Percentiles rank a stretch among this genome's conserved stretches.
These are phyloP conservation scores for Croton laevigatus DNA, from an alignment of 441 rosid species.

Conservation along the genomic window DNA sequence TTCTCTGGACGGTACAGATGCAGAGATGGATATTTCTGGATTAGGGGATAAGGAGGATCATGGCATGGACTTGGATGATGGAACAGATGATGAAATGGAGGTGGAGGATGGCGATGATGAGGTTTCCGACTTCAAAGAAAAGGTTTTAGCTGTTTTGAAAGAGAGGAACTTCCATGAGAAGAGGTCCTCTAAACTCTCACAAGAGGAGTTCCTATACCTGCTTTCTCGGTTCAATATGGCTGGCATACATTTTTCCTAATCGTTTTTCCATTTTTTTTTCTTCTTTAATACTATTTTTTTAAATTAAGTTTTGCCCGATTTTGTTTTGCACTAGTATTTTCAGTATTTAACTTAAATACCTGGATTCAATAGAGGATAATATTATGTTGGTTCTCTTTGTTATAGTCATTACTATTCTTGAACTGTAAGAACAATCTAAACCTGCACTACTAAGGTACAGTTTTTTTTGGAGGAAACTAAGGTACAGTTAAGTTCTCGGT, in stretches of 20 bases:
- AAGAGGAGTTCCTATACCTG: conserved; percentile 72
- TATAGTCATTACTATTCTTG: background rate
- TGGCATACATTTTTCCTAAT: conserved; percentile 63
- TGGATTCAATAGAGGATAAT: background rate
- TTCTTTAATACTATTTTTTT: background rate
- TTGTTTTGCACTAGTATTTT: conserved; percentile 12
- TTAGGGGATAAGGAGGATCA: conserved; percentile 43
- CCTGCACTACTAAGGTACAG: too few species aligned
- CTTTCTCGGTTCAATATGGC: conserved; percentile 85
- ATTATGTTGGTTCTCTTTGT: background rate
- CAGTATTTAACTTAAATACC: background rate
- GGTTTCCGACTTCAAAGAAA: conserved; percentile 55
- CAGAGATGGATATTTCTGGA: conserved; percentile 31
- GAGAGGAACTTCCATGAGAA: conserved; percentile 69
- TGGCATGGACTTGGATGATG: conserved; percentile 54
- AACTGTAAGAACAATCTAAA: too few species aligned
- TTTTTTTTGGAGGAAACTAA: too few species aligned
- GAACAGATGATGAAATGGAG: conserved; percentile 53
- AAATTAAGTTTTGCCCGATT: conserved; percentile 18
- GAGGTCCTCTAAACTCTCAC: conserved; percentile 75
- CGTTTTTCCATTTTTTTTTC: background rate
- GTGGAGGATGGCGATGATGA: conserved; percentile 52
- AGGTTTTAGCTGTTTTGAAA: conserved; percentile 54
- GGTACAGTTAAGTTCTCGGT: too few species aligned
- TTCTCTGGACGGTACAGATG: conserved; percentile 19